phyloP scores from a whole-genome alignment of 441 rosid genomes.

The Gossypium laxum region DNA sequence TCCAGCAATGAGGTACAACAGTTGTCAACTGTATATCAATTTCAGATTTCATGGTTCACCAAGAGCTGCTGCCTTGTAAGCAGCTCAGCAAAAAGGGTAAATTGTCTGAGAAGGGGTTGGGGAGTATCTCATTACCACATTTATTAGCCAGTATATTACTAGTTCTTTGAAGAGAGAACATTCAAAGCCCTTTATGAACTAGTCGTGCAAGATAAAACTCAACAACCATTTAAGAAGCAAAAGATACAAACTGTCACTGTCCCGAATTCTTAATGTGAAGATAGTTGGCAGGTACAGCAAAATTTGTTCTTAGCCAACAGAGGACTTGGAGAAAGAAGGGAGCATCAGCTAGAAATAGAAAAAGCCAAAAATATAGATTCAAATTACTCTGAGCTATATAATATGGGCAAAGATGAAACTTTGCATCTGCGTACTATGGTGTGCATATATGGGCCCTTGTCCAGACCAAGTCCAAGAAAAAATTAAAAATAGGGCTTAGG shows the following conservation, averaged over 20 bases:
- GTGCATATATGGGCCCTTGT: neutral
- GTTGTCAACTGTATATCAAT: neutral
- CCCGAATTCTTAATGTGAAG: neutral
- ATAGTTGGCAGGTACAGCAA: neutral
- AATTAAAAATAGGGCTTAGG: neutral
- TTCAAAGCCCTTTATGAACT: neutral
- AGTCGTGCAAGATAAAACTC: neutral
- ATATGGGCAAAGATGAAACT: neutral
- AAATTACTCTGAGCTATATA: neutral
- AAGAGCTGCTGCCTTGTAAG: neutral
- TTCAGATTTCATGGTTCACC: neutral
- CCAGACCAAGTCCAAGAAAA: neutral
- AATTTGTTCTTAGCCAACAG: neutral
- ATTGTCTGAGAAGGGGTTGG: neutral
- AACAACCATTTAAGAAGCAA: neutral
- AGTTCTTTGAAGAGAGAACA: neutral
- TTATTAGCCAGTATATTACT: neutral
- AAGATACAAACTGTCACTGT: neutral
- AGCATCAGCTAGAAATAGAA: neutral
- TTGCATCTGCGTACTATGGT: neutral
- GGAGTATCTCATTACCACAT: neutral
- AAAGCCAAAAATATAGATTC: neutral
- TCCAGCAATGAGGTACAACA: too few relatives aligned
- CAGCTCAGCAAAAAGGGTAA: neutral
- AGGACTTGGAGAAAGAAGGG: neutral